Base-by-base conservation (phyloP, 768 basidiomycete genomes). In the Coprinellus micaceus region DNA sequence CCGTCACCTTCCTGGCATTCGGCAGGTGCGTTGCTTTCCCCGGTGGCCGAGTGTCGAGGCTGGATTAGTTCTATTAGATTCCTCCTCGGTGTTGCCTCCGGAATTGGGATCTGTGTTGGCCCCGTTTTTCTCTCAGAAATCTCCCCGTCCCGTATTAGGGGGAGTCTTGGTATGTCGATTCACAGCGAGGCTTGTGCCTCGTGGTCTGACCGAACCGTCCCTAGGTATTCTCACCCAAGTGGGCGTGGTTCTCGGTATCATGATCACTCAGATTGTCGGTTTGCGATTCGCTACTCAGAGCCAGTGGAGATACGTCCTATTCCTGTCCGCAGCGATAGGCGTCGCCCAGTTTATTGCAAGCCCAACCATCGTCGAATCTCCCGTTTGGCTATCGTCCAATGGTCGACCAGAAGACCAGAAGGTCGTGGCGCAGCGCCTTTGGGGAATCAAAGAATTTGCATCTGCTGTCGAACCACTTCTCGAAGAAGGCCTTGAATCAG, bases 101-200 rank as follows among this genome's bases (percentile, higher is more conserved):
- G 90, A 39, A 65, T 90, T 54, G 87, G 87, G 33, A 69, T 91
- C 6, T 89, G 88, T 61, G 82, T 91, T n/a, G 82, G 83, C 3
- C 94, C 94, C 10, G 79, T 94, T 33, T 94, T 84, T 70, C 76
- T 96, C n/a, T 78, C 88, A 4, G 91, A 94, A 69, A 86, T 96
- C 12, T 84, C 92, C 0, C 94, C 94, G 0, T 71, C 82, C 2
- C 78, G 80, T 45, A 88, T 93, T 55, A 86, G 82, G 61, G 89
- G 89, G 19, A 86, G 75, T 54, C 74, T 94, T 59, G 91, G 91
- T 84, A 58, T 24, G 79, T 67, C 12, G 13, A 43, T 3, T 53
- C 51, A 12, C 50, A 6, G 28, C 28, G 30, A 25, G n/a, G 37
- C 1, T 12, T 5, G n/a, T 5, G 33, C 19, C 21, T 43, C 40